These are phyloP conservation scores for Taphrina populina DNA, from an alignment of 1,139 yeast genomes.

Conservation along the genomic window DNA sequence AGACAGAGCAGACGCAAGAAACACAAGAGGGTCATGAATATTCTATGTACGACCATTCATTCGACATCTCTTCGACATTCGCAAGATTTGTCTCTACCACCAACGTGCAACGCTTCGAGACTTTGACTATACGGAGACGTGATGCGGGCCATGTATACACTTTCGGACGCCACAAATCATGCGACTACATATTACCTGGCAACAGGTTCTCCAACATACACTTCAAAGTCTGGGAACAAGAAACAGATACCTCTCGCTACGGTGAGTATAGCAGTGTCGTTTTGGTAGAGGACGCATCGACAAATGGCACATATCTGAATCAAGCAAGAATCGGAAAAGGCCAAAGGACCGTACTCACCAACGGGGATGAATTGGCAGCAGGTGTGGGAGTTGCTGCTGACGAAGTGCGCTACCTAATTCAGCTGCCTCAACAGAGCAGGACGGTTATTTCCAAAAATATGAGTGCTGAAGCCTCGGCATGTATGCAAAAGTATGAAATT, in stretches of 20 bases:
- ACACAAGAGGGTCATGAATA: constrained; percentile 26
- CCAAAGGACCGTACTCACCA: constrained; percentile 77
- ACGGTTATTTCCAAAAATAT: neutral
- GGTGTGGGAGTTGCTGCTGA: constrained; percentile 85
- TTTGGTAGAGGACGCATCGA: constrained; percentile 45
- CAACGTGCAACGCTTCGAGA: constrained; percentile 20
- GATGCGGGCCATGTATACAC: constrained; percentile 25
- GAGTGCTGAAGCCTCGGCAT: constrained; percentile 43
- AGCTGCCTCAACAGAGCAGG: constrained; percentile 31
- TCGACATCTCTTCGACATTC: constrained; percentile 18
- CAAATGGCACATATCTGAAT: constrained; percentile 89
- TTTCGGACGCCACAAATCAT: constrained; percentile 31
- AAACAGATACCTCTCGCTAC: constrained; percentile 8
- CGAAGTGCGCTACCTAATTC: constrained; percentile 67
- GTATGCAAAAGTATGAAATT: constrained; percentile 71
- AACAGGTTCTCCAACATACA: constrained; percentile 22
- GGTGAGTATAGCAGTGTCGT: constrained; percentile 13
- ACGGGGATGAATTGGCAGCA: constrained; percentile 87
- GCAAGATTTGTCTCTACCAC: constrained; percentile 24
- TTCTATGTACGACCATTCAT: constrained; percentile 15
- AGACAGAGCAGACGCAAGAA: constrained; percentile 9
- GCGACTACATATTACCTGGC: constrained; percentile 25
- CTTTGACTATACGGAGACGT: constrained; percentile 9
- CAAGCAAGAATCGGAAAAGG: constrained; percentile 69
- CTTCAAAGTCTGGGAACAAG: constrained; percentile 29